Conservation (phyloP, 441 rosid species). For the Omphalea diandra region DNA sequence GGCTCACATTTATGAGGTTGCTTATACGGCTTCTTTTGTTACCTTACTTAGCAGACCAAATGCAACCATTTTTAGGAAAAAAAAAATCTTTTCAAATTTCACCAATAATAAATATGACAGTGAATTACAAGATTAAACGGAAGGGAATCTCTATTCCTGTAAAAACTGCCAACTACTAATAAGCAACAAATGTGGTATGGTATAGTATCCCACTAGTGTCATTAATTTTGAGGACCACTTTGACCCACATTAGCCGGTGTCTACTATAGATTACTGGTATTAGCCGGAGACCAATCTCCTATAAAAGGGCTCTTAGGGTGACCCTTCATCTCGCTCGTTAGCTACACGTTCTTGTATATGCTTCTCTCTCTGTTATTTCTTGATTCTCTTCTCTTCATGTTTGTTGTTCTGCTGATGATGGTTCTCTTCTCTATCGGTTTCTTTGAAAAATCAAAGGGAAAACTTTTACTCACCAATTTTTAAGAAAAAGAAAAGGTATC, state of each 20-base stretch:
- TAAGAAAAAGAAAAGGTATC: too few relatives aligned
- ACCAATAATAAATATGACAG: slow-evolving; percentile 13
- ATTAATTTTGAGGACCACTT: neutral
- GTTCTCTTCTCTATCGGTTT: too few relatives aligned
- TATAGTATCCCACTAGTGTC: neutral
- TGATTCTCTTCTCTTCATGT: neutral
- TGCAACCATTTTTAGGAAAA: neutral
- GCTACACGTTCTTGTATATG: neutral
- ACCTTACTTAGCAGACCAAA: slow-evolving; percentile 7
- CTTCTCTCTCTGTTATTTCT: neutral
- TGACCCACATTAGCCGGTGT: slow-evolving; percentile 21
- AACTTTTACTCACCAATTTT: too few relatives aligned
- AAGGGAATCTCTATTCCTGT: neutral
- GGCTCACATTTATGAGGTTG: slow-evolving; percentile 16
- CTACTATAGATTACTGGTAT: slow-evolving; percentile 7
- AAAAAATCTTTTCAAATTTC: neutral
- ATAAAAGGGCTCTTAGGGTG: neutral
- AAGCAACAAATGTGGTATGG: neutral
- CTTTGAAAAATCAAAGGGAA: too few relatives aligned
- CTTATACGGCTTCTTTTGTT: slow-evolving; percentile 13
- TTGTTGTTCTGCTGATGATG: too few relatives aligned
- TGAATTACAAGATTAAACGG: neutral
- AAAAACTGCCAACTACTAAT: slow-evolving; percentile 17
- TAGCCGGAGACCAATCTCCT: slow-evolving; percentile 18
- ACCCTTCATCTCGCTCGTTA: neutral